Evolutionary conservation across 2,329 filamentous ascomycete species (phyloP).

Genomic region (Thelonectria olida): DNA sequence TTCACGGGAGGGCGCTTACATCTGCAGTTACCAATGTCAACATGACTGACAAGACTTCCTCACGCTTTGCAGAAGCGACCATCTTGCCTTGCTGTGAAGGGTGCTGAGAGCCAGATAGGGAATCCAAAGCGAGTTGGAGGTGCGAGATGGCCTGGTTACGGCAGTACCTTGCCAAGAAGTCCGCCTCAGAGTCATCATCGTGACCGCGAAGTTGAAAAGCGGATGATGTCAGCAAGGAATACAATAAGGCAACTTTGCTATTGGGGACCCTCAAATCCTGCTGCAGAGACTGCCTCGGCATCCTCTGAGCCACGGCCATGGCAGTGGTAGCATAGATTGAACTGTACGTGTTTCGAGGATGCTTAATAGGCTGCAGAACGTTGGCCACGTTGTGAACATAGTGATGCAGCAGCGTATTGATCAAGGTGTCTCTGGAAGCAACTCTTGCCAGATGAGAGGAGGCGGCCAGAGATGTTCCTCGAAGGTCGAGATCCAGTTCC

Average conservation of each 20-base stretch:
- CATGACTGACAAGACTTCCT: constrained; percentile 19
- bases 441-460: background rate
- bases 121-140: constrained; percentile 7
- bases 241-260: constrained; percentile 18
- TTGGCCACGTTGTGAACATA: constrained; percentile 15
- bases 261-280: background rate
- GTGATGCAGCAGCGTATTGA: constrained; percentile 6
- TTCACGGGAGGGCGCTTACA: background rate
- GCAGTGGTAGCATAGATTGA: constrained; percentile 16
- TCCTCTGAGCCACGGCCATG: constrained; percentile 12
- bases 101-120: background rate
- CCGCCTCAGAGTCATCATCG: background rate
- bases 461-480: background rate
- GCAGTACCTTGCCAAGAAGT: constrained; percentile 5
- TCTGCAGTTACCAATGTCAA: constrained; percentile 19
- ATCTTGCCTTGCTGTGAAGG: background rate
- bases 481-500: background rate
- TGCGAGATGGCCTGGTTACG: constrained; percentile 9
- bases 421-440: background rate
- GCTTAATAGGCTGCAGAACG: constrained; percentile 12
- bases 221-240: constrained; percentile 17
- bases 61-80: background rate
- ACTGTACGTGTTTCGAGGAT: constrained; percentile 14
- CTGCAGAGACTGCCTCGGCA: background rate
- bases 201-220: constrained; percentile 15